These are phyloP conservation scores for Candida tammaniensis DNA, from an alignment of 805 yeast species.

Conservation along the genomic window DNA sequence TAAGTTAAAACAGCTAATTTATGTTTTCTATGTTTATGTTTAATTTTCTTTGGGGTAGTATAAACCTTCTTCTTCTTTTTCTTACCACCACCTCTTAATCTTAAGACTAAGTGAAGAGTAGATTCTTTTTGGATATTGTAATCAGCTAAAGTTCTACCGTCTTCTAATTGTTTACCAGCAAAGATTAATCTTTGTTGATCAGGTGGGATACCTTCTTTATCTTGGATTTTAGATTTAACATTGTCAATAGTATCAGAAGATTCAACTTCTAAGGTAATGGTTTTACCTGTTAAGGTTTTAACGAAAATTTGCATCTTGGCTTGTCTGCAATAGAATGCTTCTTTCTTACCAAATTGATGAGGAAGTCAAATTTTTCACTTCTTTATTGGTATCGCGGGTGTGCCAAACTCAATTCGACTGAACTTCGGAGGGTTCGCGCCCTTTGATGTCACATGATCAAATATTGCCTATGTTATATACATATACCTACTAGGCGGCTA, in stretches of 20 bases:
- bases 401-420: too few species aligned
- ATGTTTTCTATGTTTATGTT: constrained; percentile 99
- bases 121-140: constrained; percentile 99
- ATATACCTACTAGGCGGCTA: too few species aligned
- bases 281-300: constrained; percentile 99
- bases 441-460: neutral
- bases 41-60: constrained; percentile 99
- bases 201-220: constrained; percentile 99
- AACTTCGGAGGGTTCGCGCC: neutral
- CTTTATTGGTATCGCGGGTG: too few species aligned
- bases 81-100: constrained; percentile 98
- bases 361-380: constrained; percentile 2
- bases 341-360: constrained; percentile 42
- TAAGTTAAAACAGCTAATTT: constrained; percentile 98
- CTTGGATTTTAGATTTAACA: constrained; percentile 97
- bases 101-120: constrained; percentile 90
- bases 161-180: constrained; percentile 99
- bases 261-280: constrained; percentile 98
- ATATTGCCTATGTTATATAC: neutral
- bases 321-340: constrained; percentile 37
- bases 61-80: constrained; percentile 99
- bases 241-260: constrained; percentile 98
- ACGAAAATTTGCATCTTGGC: constrained; percentile 90
- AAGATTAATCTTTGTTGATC: constrained; percentile 99
- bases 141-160: constrained; percentile 97